Evolutionary conservation across 73 alveolate species (phyloP), one percentile per base, ranked within the genome.

Genomic region (Symbiodinium natans): DNA sequence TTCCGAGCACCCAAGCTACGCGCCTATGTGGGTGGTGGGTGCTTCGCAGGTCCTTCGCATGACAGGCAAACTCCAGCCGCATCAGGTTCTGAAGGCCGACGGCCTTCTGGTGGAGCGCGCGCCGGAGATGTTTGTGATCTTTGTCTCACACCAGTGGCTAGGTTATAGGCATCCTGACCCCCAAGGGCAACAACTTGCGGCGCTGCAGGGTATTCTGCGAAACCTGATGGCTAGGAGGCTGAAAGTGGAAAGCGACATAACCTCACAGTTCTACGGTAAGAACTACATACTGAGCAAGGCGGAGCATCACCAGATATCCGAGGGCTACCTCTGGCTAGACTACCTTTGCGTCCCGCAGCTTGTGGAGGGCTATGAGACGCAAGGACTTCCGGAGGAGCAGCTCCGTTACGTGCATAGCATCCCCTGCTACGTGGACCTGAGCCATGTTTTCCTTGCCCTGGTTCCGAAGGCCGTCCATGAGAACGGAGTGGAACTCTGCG

Each of bases 331-430:
- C 11, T 82, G 90, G 90, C 54, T 82, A 19, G 90, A 82, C 71
- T 82, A 82, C 71, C 25, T 82, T 40, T 40, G 90, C 41, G 90
- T 82, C 71, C 90, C 90, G 13, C 90, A 82, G 40, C 23, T 29
- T 3, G 41, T 73, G 10, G 23, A 73, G 23, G 71, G 40, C 41
- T 3, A 40, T 7, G 80, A 63, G 80, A 17, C 33, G n/a, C 59
- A 40, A 3, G 68, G 41, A 1, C 68, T 40, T 2, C 25, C 10
- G 40, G 90, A 39, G 10, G 63, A 40, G 21, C 90, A 82, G 71
- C 68, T 40, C 27, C 71, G 5, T 6, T 82, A 82, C 40, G 71
- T 82, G 27, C 11, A 82, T 25, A 36, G 41, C 68, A 82, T 82
- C 29, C 90, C 90, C 40, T 1, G 19, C 90, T 82, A 40, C 71